These are phyloP conservation scores for Lodderomyces parapsilosis DNA, from an alignment of 1,139 yeast species.

Conservation along the genomic window DNA sequence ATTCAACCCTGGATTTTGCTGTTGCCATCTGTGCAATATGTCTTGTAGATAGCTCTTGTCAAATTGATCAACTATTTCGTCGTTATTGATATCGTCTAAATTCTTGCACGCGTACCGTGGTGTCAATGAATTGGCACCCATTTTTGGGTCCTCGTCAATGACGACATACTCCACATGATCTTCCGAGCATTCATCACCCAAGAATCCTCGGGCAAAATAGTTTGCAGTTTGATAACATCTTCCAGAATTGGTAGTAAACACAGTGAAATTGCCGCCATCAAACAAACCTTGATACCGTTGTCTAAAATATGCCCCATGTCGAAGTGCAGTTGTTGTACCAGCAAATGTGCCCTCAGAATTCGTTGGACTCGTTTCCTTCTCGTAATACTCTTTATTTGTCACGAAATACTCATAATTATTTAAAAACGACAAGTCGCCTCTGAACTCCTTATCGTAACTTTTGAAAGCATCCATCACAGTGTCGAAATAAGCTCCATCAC, in stretches of 20 bases:
- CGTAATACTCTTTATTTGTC: constrained; percentile 24
- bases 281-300: constrained; percentile 29
- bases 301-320: constrained; percentile 37
- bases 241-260: constrained; percentile 33
- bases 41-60: constrained; percentile 28
- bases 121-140: constrained; percentile 40
- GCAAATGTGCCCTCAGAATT: constrained; percentile 28
- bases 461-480: constrained; percentile 21
- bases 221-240: constrained; percentile 31
- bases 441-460: constrained; percentile 22
- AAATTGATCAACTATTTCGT: constrained; percentile 11
- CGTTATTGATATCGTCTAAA: constrained; percentile 13
- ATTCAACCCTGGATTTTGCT: constrained; percentile 29
- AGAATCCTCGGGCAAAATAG: constrained; percentile 34
- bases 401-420: constrained; percentile 37
- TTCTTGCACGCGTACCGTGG: constrained; percentile 27
- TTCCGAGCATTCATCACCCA: constrained; percentile 23
- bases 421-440: constrained; percentile 32
- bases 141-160: constrained; percentile 26
- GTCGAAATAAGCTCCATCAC: constrained; percentile 24
- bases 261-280: constrained; percentile 20
- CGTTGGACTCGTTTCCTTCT: constrained; percentile 27
- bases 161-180: constrained; percentile 22
- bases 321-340: constrained; percentile 31
- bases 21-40: constrained; percentile 38